Conservation (phyloP, 768 basidiomycete species). For the Kwoniella dejecticola region DNA sequence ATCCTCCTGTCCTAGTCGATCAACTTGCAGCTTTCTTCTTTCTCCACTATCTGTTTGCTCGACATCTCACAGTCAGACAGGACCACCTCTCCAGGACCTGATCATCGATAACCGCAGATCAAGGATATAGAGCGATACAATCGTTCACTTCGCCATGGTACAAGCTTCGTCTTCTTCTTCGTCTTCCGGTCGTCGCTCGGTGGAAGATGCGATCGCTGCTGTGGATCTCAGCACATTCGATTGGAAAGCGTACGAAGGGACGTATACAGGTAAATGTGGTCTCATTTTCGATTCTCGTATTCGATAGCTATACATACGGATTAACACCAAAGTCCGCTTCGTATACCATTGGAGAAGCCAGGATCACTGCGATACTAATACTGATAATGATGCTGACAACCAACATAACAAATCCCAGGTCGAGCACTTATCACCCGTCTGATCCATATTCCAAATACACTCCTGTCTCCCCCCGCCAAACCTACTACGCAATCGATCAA, state of each 20-base stretch:
- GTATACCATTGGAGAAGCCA: too few species aligned
- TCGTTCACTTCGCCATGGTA: background rate
- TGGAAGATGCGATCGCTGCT: conserved; percentile 11
- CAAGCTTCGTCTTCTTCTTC: conserved; percentile 14
- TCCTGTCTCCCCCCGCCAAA: conserved; percentile 13
- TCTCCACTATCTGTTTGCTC: too few species aligned
- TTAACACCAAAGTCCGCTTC: too few species aligned
- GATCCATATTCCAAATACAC: conserved; percentile 27
- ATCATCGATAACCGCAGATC: too few species aligned
- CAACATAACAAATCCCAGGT: conserved; percentile 13
- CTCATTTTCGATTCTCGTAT: too few species aligned
- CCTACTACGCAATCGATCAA: conserved; percentile 17
- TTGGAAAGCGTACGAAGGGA: conserved; percentile 40
- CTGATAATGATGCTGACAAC: background rate
- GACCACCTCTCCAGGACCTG: too few species aligned
- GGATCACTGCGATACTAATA: too few species aligned
- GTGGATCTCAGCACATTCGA: conserved; percentile 33
- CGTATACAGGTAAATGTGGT: conserved; percentile 37
- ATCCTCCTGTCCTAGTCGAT: too few species aligned
- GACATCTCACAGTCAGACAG: too few species aligned
- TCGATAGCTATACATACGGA: too few species aligned
- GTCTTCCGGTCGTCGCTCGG: conserved; percentile 2
- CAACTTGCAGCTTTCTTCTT: too few species aligned
- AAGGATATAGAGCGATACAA: too few species aligned
- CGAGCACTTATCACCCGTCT: conserved; percentile 46